Evolutionary conservation across 2,329 filamentous ascomycete species (phyloP), one percentile per base, ranked within the genome.

Genomic region (Chaetomiaceae sp.): DNA sequence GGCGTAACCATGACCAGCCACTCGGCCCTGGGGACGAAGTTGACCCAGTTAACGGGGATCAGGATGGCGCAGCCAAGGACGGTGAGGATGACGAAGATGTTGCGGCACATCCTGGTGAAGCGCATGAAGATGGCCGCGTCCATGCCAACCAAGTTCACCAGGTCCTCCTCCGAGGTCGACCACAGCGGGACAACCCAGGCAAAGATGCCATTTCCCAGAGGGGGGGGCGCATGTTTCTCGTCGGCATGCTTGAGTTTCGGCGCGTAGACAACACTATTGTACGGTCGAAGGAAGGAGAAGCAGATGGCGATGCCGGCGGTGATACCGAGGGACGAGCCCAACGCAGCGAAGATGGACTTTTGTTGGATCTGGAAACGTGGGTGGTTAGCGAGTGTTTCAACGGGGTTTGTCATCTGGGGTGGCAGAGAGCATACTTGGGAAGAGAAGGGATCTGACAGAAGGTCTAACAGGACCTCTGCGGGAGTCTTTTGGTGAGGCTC

Each of bases 171-270:
- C 53, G 81, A 84, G 13, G 87, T 92, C 54, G 76, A 81, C 69
- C 90, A 76, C 27, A 99, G 73, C 0, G 92, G 91, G 17, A 75
- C 74, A 27, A 95, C 68, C 93, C 93, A 99, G 42, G 89, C 85
- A 65, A 95, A 90, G 9, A 92, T 73, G n/a, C 88, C 86, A 64
- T 86, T 95, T 50, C 87, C 88, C 62, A 97, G 78, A 1, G 87
- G 83, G 12, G 93, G 93, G 16, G 92, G 93, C 9, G 87, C 82
- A 72, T 96, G 90, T 68, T 86, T 89, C 60, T 89, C 83, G 67
- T 97, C 92, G 65, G 89, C 87, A 74, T 96, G 86, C 67, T 95
- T 95, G 43, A 95, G 76, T 66, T 95, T 92, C 35, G 93, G 93
- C 3, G 93, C 91, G 70, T 99, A 99, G 42, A 99, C 89, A 60